Percentiles rank a stretch among this genome's conserved stretches.
phyloP scores from a whole-genome alignment of 768 basidiomycete species.

The Amanita thiersii region DNA sequence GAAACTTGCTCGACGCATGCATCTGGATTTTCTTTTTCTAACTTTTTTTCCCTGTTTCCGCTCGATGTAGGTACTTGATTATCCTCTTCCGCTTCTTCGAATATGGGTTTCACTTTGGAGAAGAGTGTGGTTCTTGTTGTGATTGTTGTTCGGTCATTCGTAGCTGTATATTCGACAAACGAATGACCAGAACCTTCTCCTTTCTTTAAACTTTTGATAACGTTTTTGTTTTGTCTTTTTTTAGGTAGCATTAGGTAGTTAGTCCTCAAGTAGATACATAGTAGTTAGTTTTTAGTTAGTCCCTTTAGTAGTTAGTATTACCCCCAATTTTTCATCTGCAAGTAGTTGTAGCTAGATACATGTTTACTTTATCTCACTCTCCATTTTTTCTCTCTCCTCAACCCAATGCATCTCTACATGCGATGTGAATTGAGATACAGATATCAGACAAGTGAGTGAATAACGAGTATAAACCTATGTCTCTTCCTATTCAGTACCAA shows the following conservation, averaged over 20 bases:
- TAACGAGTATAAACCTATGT: too few species aligned
- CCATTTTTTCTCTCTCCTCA: slow-evolving; percentile 8
- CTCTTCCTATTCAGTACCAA: too few species aligned
- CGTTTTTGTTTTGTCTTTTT: too few species aligned
- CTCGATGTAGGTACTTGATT: neutral
- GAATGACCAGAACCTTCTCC: slow-evolving; percentile 10
- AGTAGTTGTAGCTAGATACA: slow-evolving; percentile 34
- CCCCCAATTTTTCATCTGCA: slow-evolving; percentile 37
- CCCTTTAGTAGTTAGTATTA: slow-evolving; percentile 27
- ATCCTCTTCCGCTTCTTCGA: too few species aligned
- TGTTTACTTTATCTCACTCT: slow-evolving; percentile 12
- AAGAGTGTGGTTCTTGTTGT: too few species aligned
- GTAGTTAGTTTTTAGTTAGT: slow-evolving; percentile 13
- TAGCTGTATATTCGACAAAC: slow-evolving; percentile 7
- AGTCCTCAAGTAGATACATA: slow-evolving; percentile 28
- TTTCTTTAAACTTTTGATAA: slow-evolving; percentile 26
- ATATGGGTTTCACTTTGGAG: too few species aligned
- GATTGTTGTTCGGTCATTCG: too few species aligned
- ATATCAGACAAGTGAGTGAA: too few species aligned
- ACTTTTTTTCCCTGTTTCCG: slow-evolving; percentile 3
- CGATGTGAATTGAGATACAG: too few species aligned
- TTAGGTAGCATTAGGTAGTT: slow-evolving; percentile 45
- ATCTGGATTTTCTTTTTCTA: too few species aligned
- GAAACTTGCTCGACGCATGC: too few species aligned
- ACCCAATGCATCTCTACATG: slow-evolving; percentile 3